phyloP scores from a whole-genome alignment of 106 monocot genomes.

The Iris macrosiphon region DNA sequence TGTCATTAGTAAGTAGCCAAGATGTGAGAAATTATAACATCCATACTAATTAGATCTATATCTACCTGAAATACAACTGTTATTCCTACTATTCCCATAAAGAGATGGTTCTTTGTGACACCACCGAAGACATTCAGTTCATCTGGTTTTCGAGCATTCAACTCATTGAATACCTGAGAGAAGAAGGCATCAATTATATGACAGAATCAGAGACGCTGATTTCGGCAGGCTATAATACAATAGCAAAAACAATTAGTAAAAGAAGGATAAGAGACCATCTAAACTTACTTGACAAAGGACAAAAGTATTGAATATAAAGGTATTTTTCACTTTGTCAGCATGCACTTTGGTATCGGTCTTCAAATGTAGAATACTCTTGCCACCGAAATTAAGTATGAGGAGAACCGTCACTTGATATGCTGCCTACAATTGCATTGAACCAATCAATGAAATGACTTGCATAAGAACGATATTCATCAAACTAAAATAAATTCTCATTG shows the following conservation, averaged over 20 bases:
- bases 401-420: slow-evolving; percentile 74
- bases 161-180: slow-evolving; percentile 84
- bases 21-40: background rate
- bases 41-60: background rate
- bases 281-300: slow-evolving; percentile 84
- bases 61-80: slow-evolving; percentile 69
- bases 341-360: slow-evolving; percentile 35
- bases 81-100: slow-evolving; percentile 62
- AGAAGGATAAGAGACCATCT: no score
- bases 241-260: background rate
- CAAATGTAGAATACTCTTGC: slow-evolving; percentile 47
- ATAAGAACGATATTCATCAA: background rate
- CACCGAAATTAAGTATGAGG: slow-evolving; percentile 66
- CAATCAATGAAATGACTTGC: background rate
- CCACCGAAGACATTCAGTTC: slow-evolving; percentile 69
- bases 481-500: no score
- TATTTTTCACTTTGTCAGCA: slow-evolving; percentile 72
- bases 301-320: slow-evolving; percentile 89
- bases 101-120: slow-evolving; percentile 56
- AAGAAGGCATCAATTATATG: no score
- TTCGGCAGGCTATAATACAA: background rate
- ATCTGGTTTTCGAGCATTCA: slow-evolving; percentile 87
- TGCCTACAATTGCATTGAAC: slow-evolving; percentile 34
- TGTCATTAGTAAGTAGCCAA: background rate
- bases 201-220: no score